Evolutionary conservation across 495 filamentous ascomycete genomes (phyloP).

Genomic region (Haplographium delicatum): DNA sequence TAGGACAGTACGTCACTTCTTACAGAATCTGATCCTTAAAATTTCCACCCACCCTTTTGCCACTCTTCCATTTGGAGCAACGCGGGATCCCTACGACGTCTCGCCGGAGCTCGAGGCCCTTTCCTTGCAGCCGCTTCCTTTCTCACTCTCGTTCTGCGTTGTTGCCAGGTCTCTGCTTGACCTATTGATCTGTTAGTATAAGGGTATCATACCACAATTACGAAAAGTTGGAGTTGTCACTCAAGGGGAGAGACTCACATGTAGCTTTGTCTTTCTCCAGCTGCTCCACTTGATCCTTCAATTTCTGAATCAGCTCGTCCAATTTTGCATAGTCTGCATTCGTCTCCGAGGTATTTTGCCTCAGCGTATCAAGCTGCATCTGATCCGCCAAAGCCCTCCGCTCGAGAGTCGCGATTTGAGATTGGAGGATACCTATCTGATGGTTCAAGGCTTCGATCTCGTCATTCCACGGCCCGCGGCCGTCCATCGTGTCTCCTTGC

Average conservation of each 20-base stretch:
- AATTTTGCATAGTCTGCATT: not conserved
- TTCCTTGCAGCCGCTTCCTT: not conserved
- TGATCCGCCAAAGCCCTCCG: not conserved
- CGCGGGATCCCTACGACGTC: not conserved
- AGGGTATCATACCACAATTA: too few relatives aligned
- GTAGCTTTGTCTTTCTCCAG: not conserved
- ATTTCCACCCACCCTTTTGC: not conserved
- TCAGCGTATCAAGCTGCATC: not conserved
- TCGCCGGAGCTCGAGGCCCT: not conserved
- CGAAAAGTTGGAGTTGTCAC: not conserved
- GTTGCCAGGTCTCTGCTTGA: constrained; percentile 2
- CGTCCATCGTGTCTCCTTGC: too few relatives aligned
- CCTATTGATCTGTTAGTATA: too few relatives aligned
- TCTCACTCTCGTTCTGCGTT: not conserved
- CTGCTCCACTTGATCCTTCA: not conserved
- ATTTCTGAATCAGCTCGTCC: not conserved
- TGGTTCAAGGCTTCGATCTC: not conserved
- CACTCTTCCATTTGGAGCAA: not conserved
- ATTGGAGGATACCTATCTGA: not conserved
- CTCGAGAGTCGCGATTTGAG: not conserved
- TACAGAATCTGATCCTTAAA: too few relatives aligned
- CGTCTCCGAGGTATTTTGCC: not conserved
- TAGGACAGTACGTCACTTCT: too few relatives aligned
- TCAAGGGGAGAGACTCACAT: not conserved
- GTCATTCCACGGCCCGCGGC: not conserved